A percentile compares a stretch with the other conserved stretches of the same genome.
phyloP scores from a whole-genome alignment of 2,329 filamentous ascomycete species.

The Pseudogymnoascus sp. region DNA sequence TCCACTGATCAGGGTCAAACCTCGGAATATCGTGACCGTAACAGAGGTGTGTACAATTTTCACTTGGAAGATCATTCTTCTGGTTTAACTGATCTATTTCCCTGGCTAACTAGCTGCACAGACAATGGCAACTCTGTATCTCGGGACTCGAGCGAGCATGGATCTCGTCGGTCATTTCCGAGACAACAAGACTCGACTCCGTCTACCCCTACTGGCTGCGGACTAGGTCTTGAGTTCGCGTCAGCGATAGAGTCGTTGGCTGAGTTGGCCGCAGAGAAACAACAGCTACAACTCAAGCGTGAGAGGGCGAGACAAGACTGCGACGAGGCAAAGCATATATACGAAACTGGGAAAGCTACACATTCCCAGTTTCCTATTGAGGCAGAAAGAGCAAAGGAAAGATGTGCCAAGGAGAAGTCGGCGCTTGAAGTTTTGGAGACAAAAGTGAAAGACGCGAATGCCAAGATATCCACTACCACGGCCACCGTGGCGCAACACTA shows the following conservation, averaged over 20 bases:
- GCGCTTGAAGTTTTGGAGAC: not conserved
- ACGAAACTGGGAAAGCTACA: not conserved
- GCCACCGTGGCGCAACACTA: not conserved
- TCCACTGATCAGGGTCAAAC: not conserved
- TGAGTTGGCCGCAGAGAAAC: not conserved
- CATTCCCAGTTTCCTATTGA: slow-evolving; percentile 4
- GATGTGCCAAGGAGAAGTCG: not conserved
- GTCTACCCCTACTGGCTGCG: not conserved
- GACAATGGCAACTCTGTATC: not conserved
- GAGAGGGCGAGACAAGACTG: not conserved
- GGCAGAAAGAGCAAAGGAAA: not conserved
- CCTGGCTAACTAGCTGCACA: not conserved
- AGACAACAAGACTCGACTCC: not conserved
- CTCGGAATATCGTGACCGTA: not conserved
- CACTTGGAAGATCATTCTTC: not conserved
- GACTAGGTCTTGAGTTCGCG: not conserved
- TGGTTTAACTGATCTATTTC: not conserved
- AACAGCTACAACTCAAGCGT: not conserved
- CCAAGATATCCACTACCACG: not conserved
- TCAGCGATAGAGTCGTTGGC: not conserved
- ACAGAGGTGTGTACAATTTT: not conserved
- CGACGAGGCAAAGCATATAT: not conserved
- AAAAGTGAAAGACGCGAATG: not conserved
- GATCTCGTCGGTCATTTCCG: not conserved
- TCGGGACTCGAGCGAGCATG: not conserved